Conservation (phyloP, 495 filamentous ascomycete species). For the Hypoxylon cercidicola region DNA sequence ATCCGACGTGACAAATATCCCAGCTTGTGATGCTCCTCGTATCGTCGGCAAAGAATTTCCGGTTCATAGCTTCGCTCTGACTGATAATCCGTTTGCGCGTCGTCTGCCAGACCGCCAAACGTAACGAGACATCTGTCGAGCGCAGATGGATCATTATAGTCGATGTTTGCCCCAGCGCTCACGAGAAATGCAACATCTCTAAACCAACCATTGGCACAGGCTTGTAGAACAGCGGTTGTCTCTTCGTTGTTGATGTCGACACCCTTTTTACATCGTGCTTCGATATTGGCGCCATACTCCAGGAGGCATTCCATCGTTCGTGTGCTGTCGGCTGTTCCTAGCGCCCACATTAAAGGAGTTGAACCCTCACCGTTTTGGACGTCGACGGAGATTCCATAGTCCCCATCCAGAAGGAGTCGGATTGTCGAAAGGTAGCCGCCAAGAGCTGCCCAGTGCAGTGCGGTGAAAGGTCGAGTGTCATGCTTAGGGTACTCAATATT, state of each 20-base stretch:
- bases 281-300: slow-evolving; percentile 3
- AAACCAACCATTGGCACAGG: slow-evolving; percentile 1
- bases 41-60: no score
- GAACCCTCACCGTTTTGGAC: neutral
- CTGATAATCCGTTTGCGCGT: no score
- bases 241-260: neutral
- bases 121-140: neutral
- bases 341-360: slow-evolving; percentile 21
- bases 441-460: slow-evolving; percentile 13
- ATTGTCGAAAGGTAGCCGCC: neutral
- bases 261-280: neutral
- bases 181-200: slow-evolving; percentile 5
- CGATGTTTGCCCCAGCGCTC: neutral
- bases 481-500: neutral
- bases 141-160: neutral
- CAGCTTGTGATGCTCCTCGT: no score
- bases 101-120: neutral
- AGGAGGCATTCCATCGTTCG: slow-evolving; percentile 1
- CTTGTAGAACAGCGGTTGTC: neutral
- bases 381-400: neutral
- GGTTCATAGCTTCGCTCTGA: no score
- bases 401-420: neutral
- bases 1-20: no score
- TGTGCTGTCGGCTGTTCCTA: neutral
- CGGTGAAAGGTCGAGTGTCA: neutral